Conservation (phyloP, 2,329 filamentous ascomycete species). For the Aspergillus glaucus region DNA sequence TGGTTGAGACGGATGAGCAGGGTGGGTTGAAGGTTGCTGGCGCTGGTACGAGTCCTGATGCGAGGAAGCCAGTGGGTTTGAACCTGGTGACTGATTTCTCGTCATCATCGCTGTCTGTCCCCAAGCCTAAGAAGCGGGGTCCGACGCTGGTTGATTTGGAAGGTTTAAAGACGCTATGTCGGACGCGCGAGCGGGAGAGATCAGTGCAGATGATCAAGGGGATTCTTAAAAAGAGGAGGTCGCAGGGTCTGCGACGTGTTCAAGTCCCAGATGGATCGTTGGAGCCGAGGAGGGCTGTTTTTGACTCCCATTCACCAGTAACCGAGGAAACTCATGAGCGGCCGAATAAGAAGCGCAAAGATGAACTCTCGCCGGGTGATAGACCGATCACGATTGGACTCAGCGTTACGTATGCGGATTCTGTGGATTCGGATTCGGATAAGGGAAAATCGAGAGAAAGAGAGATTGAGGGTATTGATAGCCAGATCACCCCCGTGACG, state of each 20-base stretch:
- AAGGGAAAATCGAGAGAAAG: slow-evolving; percentile 11
- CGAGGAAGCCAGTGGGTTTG: slow-evolving; percentile 29
- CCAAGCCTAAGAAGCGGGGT: background rate
- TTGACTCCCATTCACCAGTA: background rate
- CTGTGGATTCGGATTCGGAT: slow-evolving; percentile 10
- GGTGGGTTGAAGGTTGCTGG: background rate
- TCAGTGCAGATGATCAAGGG: slow-evolving; percentile 16
- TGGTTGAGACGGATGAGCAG: background rate
- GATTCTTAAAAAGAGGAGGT: slow-evolving; percentile 15
- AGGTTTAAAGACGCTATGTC: slow-evolving; percentile 31
- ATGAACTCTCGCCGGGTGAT: slow-evolving; percentile 40
- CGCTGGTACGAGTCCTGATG: background rate
- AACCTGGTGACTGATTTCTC: slow-evolving; percentile 41
- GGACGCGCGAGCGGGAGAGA: slow-evolving; percentile 28
- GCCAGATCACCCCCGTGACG: slow-evolving; percentile 33
- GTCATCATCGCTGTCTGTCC: background rate
- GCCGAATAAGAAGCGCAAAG: slow-evolving; percentile 19
- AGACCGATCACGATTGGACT: slow-evolving; percentile 43
- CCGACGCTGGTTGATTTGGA: slow-evolving; percentile 30
- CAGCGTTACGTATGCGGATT: slow-evolving; percentile 31
- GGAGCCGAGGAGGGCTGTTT: background rate
- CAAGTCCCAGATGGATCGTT: background rate
- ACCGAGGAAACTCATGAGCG: slow-evolving; percentile 10
- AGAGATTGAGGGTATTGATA: slow-evolving; percentile 23
- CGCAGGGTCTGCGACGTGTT: slow-evolving; percentile 15